Evolutionary conservation across 139 green algal genomes (phyloP), one percentile per base, ranked within the genome.

Genomic region (Chlamydomonas eustigma): DNA sequence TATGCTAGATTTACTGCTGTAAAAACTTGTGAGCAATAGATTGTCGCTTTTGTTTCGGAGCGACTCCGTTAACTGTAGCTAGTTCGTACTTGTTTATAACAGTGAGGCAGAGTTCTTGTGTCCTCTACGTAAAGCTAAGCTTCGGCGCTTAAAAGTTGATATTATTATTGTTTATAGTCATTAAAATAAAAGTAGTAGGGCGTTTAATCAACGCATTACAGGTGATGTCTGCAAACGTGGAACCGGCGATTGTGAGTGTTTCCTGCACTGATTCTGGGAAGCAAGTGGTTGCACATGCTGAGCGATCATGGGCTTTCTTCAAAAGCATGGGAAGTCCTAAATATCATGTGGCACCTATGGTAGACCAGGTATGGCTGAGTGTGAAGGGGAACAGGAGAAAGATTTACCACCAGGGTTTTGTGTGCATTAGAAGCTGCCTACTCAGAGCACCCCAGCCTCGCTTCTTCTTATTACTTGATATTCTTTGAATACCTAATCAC

Each of bases 341-440:
- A 18, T 92, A 81, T 52, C 88, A 90, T 44, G 90, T 97, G 3
- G 93, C 93, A 1, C 95, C 95, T 2, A 99, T 99, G 95, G 95
- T 98, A 28, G 95, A 99, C 83, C 93, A 93, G 87, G 88, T 90
- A 36, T 5, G 78, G 24, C 3, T 70, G 31, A 22, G 58, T 28
- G 34, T 70, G 58, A 24, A 70, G 32, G 58, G 33, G 31, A n/a
- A 37, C 44, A 66, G 22, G 44, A 18, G 44, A 28, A 18, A 12
- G 18, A 39, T 33, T 18, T 58, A 50, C 6, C 28, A 39, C 1
- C 68, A 34, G 33, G 12, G 24, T n/a, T 32, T 39, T 71, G 22
- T 74, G 1, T 5, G 36, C 35, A 22, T n/a, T 38, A 22, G 37
- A 76, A 28, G 39, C 39, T 73, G 39, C 8, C 73, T 30, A 50